Evolutionary conservation across 176 grass and related monocot species (phyloP).

Genomic region (Paspalum notatum): DNA sequence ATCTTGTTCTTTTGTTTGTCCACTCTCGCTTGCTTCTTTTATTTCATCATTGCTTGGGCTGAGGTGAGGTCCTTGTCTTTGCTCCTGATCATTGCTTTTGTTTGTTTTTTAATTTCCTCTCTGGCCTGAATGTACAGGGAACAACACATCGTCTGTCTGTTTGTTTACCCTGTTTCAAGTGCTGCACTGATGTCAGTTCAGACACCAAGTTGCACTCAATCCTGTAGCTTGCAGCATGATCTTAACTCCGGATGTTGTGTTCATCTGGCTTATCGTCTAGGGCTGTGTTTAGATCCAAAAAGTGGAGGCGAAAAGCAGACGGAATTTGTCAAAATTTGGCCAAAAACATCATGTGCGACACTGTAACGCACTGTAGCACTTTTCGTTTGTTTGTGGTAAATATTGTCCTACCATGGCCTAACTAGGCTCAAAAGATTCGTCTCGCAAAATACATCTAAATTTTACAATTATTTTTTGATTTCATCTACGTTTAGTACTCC

Average conservation of each 20-base stretch:
- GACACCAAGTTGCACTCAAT: constrained; percentile 30
- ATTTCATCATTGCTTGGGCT: constrained; percentile 28
- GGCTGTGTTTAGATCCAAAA: too few relatives aligned
- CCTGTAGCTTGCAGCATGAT: constrained; percentile 18
- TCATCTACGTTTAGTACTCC: too few relatives aligned
- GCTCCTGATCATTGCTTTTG: constrained; percentile 45
- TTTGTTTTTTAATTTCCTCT: neutral
- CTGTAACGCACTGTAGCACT: too few relatives aligned
- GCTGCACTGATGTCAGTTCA: constrained; percentile 32
- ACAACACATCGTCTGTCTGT: constrained; percentile 49
- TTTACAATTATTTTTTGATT: too few relatives aligned
- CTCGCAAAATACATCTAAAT: too few relatives aligned
- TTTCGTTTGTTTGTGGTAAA: too few relatives aligned
- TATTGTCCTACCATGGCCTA: too few relatives aligned
- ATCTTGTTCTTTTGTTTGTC: constrained; percentile 56
- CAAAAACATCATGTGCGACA: too few relatives aligned
- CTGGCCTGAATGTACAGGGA: constrained; percentile 49
- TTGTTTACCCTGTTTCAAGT: constrained; percentile 30
- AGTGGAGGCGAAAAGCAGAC: too few relatives aligned
- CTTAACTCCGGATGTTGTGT: constrained; percentile 5
- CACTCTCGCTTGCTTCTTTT: constrained; percentile 41
- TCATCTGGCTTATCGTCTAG: constrained; percentile 4
- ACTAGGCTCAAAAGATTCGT: too few relatives aligned
- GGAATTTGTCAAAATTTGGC: too few relatives aligned
- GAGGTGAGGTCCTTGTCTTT: constrained; percentile 24